Base-by-base conservation (phyloP, 1,139 yeast species). In the Blastobotrys buckinghamii region DNA sequence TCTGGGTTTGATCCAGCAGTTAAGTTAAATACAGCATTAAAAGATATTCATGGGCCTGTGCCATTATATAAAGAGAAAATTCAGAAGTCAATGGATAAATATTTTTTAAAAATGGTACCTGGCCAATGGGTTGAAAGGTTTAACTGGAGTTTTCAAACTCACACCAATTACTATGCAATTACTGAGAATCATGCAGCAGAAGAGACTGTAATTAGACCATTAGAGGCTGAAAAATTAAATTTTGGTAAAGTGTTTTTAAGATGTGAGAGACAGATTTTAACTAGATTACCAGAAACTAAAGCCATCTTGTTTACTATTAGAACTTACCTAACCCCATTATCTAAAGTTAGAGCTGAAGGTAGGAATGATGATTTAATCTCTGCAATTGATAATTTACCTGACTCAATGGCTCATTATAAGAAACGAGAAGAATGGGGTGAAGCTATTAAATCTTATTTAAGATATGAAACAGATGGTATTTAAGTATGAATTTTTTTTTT, bases 1-100 rank as follows among this genome's bases (percentile, higher is more conserved):
- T 82, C 85, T 2, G 94, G 92, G 0, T 85, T 85, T 62, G 76
- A 81, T 55, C 92, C 90, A 1, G 59, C 63, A 7, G 73, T 70
- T 36, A 74, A 83, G 50, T 73, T 82, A 59, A 72, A 65, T 52
- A 50, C 52, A 34, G 56, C 63, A n/a, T 60, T 68, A 26, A 53
- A 57, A 24, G 68, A 62, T 30, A 74, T 82, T 40, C 88, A 82
- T 56, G 74, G 67, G 15, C 87, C 87, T 0, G 81, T 82, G 24
- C 88, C 88, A 0, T 75, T 76, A 8, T 82, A 82, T 59, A 70
- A 73, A 50, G 63, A 71, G 39, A 78, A 77, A 55, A 69, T 82
- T 47, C 77, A 81, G 60, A 45, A 66, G 10, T 73, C 83, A 20
- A 82, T 82, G 88, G 82, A 82, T 63, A 68, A 76, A 52, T 81